Evolutionary conservation across 1,284 basidiomycete species (phyloP), one percentile per base, ranked within the genome.

Genomic region (Malassezia pachydermatis): DNA sequence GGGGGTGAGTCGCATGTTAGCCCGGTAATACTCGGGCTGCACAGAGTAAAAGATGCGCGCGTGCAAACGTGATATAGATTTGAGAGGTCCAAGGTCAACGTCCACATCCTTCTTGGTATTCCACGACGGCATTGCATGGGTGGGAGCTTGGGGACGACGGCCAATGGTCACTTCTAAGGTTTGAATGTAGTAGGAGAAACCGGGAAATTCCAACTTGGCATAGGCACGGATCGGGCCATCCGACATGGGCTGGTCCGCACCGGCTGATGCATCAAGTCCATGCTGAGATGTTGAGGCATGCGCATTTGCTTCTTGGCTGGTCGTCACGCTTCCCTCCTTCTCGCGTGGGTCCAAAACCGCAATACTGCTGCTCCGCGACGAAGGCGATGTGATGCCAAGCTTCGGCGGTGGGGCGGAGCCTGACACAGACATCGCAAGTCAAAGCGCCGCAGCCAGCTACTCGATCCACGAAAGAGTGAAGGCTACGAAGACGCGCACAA

Each of bases 51-150:
- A 88, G 65, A 98, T 90, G 76, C 83, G 84, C 42, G 94, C 94
- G 71, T 99, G 94, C 13, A 94, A 78, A 20, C 94, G 80, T 10
- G 90, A 96, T 46, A 99, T 90, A 54, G 87, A 90, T 79, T 96
- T 96, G 54, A 96, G 79, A 1, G 88, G 84, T 4, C 94, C 94
- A 5, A 99, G 80, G 75, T 99, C 94, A 37, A 99, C 88, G 67
- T 99, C 94, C 37, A 72, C 67, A 32, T 70, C 61, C 19, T 33
- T 56, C 52, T 13, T 38, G 23, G 38, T 16, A 28, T 17, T 17
- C 41, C 41, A 43, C 11, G 39, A 17, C 3, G 39, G 39, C 24
- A 24, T 20, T 17, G 39, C 32, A 30, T 11, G 23, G 9, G n/a
- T 19, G 11, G 36, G 40, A 37, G 44, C 37, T 19, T 62, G 62